These are phyloP conservation scores for Candida sp. DNA, from an alignment of 1,139 yeast genomes.

Conservation along the genomic window DNA sequence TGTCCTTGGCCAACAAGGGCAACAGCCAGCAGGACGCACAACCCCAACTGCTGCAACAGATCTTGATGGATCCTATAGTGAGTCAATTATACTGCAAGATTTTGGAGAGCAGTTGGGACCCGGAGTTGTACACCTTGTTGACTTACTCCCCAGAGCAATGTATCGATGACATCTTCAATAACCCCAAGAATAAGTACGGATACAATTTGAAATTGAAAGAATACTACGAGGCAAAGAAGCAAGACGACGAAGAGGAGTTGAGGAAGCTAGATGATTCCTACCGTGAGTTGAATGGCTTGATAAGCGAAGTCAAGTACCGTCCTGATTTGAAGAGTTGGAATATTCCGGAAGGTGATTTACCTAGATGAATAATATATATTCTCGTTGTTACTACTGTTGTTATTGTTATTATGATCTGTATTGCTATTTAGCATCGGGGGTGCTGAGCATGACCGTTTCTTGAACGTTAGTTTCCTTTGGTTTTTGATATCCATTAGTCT, in stretches of 20 bases:
- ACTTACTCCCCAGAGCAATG: constrained; percentile 77
- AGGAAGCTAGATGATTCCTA: constrained; percentile 44
- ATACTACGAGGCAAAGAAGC: constrained; percentile 13
- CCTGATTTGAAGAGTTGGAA: constrained; percentile 53
- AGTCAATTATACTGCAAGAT: constrained; percentile 61
- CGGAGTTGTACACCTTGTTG: constrained; percentile 58
- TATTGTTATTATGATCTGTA: neutral
- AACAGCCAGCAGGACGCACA: neutral
- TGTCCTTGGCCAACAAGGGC: neutral
- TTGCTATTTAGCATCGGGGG: neutral
- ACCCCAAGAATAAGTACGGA: constrained; percentile 62
- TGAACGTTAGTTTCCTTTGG: constrained; percentile 6
- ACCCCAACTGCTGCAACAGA: constrained; percentile 9
- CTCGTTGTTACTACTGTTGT: neutral
- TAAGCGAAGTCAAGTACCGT: constrained; percentile 43
- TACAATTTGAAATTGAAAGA: constrained; percentile 47
- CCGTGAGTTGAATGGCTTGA: constrained; percentile 49
- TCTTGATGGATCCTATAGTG: constrained; percentile 55
- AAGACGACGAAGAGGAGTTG: constrained; percentile 11
- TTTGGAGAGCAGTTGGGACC: constrained; percentile 79
- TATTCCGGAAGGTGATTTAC: constrained; percentile 4
- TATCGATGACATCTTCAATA: constrained; percentile 71
- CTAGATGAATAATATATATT: constrained; percentile 5
- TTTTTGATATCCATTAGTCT: constrained; percentile 12
- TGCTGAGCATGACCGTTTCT: constrained; percentile 6